Evolutionary conservation across 1,284 basidiomycete species (phyloP).

Genomic region (Bondarzewia mesenterica): DNA sequence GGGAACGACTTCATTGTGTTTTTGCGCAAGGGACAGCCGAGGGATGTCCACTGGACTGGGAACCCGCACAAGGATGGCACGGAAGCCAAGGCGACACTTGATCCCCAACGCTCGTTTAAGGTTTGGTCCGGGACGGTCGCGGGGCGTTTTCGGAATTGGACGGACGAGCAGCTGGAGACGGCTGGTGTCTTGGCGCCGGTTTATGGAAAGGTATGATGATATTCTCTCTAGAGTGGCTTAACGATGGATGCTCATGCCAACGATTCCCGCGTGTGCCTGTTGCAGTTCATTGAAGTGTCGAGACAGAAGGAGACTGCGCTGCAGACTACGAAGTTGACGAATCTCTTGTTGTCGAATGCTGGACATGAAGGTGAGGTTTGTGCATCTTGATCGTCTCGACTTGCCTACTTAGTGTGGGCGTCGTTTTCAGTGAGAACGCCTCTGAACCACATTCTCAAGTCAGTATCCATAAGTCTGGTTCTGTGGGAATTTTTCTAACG

Average conservation of each 20-base stretch:
- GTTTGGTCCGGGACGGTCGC: slow-evolving; percentile 76
- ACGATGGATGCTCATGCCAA: neutral
- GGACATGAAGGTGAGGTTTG: slow-evolving; percentile 64
- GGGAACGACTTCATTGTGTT: slow-evolving; percentile 81
- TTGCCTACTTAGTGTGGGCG: neutral
- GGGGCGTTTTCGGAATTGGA: slow-evolving; percentile 71
- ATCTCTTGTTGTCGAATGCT: slow-evolving; percentile 79
- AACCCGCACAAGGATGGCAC: slow-evolving; percentile 46
- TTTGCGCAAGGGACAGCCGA: slow-evolving; percentile 70
- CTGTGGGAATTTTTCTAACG: neutral
- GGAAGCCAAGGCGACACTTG: slow-evolving; percentile 35
- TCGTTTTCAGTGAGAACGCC: slow-evolving; percentile 60
- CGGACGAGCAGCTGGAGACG: slow-evolving; percentile 84
- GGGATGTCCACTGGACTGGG: slow-evolving; percentile 74
- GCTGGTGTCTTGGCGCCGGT: slow-evolving; percentile 81
- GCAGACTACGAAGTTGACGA: slow-evolving; percentile 73
- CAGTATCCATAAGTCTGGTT: slow-evolving; percentile 17
- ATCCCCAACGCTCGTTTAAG: slow-evolving; percentile 78
- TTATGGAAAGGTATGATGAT: slow-evolving; percentile 54
- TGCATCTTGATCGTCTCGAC: neutral
- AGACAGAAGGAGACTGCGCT: slow-evolving; percentile 77
- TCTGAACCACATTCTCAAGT: slow-evolving; percentile 73
- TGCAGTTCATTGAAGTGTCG: slow-evolving; percentile 83
- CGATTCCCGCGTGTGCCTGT: neutral
- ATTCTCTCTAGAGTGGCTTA: neutral